These are phyloP conservation scores for Ophiocordyceps camponoti-rufipedis DNA, from an alignment of 2,329 filamentous ascomycete genomes.

Conservation along the genomic window DNA sequence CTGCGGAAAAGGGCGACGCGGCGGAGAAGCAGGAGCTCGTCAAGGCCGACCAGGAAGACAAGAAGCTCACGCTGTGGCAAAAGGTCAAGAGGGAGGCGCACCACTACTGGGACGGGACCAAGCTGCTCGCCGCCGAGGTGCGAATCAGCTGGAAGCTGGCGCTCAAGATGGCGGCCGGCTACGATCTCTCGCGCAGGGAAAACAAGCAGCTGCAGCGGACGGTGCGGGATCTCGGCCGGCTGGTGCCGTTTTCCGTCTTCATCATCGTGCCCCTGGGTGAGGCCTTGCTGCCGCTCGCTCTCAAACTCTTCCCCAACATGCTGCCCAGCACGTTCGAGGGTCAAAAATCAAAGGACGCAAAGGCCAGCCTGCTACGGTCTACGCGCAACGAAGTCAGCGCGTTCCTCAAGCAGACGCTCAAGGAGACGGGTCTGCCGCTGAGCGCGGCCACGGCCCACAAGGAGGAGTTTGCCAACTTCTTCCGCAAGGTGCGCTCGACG, in stretches of 20 bases:
- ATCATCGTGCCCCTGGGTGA: constrained; percentile 94
- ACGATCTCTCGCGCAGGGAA: constrained; percentile 88
- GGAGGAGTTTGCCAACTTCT: constrained; percentile 91
- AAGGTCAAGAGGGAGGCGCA: constrained; percentile 86
- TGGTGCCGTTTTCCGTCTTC: constrained; percentile 94
- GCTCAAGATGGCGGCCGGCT: constrained; percentile 93
- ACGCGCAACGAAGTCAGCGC: constrained; percentile 86
- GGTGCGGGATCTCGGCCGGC: constrained; percentile 76
- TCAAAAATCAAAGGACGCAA: constrained; percentile 76
- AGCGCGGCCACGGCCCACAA: constrained; percentile 70
- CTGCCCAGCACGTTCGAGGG: constrained; percentile 94
- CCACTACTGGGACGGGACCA: constrained; percentile 98
- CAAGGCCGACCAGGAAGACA: constrained; percentile 46
- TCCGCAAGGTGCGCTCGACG: constrained; percentile 84
- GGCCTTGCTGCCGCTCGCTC: constrained; percentile 72
- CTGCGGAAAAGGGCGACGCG: constrained; percentile 42
- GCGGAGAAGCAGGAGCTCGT: constrained; percentile 39
- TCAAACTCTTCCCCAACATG: constrained; percentile 93
- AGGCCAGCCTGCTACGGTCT: constrained; percentile 61
- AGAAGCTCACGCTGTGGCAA: constrained; percentile 77
- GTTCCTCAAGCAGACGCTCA: constrained; percentile 75
- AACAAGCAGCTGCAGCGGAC: constrained; percentile 84
- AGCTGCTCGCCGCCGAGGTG: constrained; percentile 80
- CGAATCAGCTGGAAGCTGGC: constrained; percentile 82
- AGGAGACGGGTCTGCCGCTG: constrained; percentile 82